phyloP scores from a whole-genome alignment of 371 early-diverging fungal genomes.

The Saksenaea oblongispora region DNA sequence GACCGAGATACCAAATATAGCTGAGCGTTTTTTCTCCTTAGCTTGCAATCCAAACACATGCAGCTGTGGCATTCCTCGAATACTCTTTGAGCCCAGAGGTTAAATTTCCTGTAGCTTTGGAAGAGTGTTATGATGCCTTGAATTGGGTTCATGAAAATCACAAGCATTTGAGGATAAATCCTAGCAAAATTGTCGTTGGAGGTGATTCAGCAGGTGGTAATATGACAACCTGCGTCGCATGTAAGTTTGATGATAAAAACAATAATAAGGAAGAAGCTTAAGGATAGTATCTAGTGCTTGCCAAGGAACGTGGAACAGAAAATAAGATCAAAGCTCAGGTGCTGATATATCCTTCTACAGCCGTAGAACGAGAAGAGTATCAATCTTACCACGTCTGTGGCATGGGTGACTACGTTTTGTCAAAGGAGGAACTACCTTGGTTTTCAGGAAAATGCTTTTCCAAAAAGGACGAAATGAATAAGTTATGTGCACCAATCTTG shows the following conservation, averaged over 20 bases:
- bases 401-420: constrained; percentile 10
- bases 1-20: background rate
- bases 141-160: constrained; percentile 25
- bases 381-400: constrained; percentile 13
- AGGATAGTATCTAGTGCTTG: constrained; percentile 9
- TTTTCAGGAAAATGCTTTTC: too few relatives aligned
- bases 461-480: background rate
- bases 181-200: constrained; percentile 22
- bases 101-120: constrained; percentile 30
- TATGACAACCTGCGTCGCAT: constrained; percentile 19
- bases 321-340: constrained; percentile 17
- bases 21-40: background rate
- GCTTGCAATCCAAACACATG: constrained; percentile 10
- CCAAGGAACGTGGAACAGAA: constrained; percentile 10
- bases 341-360: constrained; percentile 12
- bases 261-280: background rate
- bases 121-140: constrained; percentile 34
- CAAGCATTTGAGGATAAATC: constrained; percentile 16
- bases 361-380: background rate
- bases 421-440: background rate
- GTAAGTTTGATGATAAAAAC: background rate
- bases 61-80: constrained; percentile 25
- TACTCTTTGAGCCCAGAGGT: constrained; percentile 30
- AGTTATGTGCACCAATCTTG: background rate
- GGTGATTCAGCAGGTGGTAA: constrained; percentile 44